Evolutionary conservation across 2,329 filamentous ascomycete genomes (phyloP), one percentile per base, ranked within the genome.

Genomic region (Ceratocystis variospora): DNA sequence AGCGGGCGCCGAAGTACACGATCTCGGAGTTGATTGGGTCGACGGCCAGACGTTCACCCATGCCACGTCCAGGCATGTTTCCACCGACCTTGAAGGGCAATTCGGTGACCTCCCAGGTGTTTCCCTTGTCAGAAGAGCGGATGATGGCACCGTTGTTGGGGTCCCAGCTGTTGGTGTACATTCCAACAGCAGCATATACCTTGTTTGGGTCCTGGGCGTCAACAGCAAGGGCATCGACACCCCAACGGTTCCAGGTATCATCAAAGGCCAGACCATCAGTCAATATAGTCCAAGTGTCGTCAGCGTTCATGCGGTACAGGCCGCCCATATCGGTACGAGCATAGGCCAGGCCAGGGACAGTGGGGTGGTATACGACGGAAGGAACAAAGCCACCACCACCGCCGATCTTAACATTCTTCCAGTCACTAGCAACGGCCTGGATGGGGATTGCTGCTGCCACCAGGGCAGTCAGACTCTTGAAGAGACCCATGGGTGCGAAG

Each of bases 161-260:
- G 66, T 85, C 83, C 81, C 81, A 84, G 68, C 74, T 74, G 71
- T 80, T 84, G n/a, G 81, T 85, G 71, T 85, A 85, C 75, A 81
- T 77, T 66, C 82, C 81, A 0, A 80, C 77, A 0, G 81, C 81
- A 1, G 81, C 76, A 69, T 81, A 83, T 0, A 85, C 75, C 63
- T 79, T 78, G 66, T 78, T 74, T 2, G 79, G 72, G 63, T 84
- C 76, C 31, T 80, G 75, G 0, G 82, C 79, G 67, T 85, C 82
- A 0, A 83, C 74, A 1, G 81, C 83, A 8, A 85, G 68, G 0
- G 81, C 80, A 69, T 84, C 82, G 12, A 83, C 73, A 5, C 82
- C 82, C 81, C 82, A 85, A 66, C 79, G 76, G 69, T 79, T 76
- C 80, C 80, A 83, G 68, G 76, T 76, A 19, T 71, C 73, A 59